phyloP scores from a whole-genome alignment of 2,329 filamentous ascomycete genomes.

The Lecanicillium sp. region DNA sequence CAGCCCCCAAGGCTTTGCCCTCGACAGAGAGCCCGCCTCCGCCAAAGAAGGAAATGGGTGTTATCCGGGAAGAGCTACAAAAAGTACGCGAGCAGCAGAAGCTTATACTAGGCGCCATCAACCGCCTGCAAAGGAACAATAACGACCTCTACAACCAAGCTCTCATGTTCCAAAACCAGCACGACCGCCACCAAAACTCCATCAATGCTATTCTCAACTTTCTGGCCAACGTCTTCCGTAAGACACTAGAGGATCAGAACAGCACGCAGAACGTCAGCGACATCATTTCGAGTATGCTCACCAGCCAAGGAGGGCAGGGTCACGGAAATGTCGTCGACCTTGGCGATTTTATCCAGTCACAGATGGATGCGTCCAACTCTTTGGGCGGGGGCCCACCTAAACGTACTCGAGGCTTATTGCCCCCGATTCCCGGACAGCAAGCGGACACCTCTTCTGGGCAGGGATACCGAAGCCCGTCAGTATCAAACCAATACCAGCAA shows the following conservation, averaged over 20 bases:
- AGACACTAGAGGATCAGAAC: slow-evolving; percentile 80
- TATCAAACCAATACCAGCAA: slow-evolving; percentile 20
- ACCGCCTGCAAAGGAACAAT: slow-evolving; percentile 75
- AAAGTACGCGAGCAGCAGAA: slow-evolving; percentile 81
- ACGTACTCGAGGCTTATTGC: slow-evolving; percentile 45
- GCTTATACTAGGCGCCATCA: slow-evolving; percentile 76
- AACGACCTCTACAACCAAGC: slow-evolving; percentile 83
- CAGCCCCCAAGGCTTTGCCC: slow-evolving; percentile 27
- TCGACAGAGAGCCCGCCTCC: slow-evolving; percentile 39
- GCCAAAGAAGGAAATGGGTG: slow-evolving; percentile 65
- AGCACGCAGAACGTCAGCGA: slow-evolving; percentile 71
- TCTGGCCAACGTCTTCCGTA: slow-evolving; percentile 90
- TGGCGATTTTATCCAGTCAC: slow-evolving; percentile 48
- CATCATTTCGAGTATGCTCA: slow-evolving; percentile 71
- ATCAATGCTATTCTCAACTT: slow-evolving; percentile 99
- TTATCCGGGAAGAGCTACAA: slow-evolving; percentile 72
- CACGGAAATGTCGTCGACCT: slow-evolving; percentile 55
- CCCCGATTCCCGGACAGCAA: slow-evolving; percentile 40
- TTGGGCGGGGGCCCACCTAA: slow-evolving; percentile 35
- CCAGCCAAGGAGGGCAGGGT: slow-evolving; percentile 41
- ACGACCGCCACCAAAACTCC: slow-evolving; percentile 95
- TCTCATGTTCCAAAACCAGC: slow-evolving; percentile 79
- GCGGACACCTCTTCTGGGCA: slow-evolving; percentile 18
- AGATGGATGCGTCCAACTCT: slow-evolving; percentile 28
- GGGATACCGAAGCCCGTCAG: slow-evolving; percentile 20